Conservation (phyloP, 768 basidiomycete genomes). For the Agaricus sinodeliciosus region DNA sequence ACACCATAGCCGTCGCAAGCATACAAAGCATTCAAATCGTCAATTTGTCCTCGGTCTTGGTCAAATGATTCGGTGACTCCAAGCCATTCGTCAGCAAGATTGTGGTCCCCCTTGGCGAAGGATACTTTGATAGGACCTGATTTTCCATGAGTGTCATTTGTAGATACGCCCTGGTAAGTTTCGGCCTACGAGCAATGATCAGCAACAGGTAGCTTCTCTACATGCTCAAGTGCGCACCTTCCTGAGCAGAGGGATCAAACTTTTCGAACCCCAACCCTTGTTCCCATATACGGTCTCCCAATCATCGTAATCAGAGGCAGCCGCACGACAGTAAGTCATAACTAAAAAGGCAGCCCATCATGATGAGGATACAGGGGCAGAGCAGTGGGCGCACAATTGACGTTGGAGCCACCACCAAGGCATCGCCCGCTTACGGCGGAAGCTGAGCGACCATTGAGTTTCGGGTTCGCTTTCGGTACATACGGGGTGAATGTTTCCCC, state of each 20-base stretch:
- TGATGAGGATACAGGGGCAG: background rate
- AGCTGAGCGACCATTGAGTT: slow-evolving; percentile 34
- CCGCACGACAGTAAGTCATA: slow-evolving; percentile 49
- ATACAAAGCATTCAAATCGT: background rate
- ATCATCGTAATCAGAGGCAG: slow-evolving; percentile 34
- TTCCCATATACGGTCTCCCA: slow-evolving; percentile 49
- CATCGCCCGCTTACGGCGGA: slow-evolving; percentile 40
- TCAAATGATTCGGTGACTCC: background rate
- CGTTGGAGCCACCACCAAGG: slow-evolving; percentile 56
- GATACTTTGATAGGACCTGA: slow-evolving; percentile 47
- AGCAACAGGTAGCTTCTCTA: background rate
- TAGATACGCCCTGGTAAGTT: slow-evolving; percentile 25
- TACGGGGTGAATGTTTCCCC: slow-evolving; percentile 40
- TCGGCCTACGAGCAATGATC: slow-evolving; percentile 29
- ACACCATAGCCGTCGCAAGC: slow-evolving; percentile 1
- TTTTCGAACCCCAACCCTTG: slow-evolving; percentile 53
- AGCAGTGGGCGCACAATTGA: slow-evolving; percentile 41
- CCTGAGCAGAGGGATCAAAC: slow-evolving; percentile 50
- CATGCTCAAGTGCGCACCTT: slow-evolving; percentile 33
- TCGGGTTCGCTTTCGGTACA: slow-evolving; percentile 34
- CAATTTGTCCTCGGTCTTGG: background rate
- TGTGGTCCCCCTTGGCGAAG: slow-evolving; percentile 26
- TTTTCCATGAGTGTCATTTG: slow-evolving; percentile 35
- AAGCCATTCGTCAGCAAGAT: slow-evolving; percentile 37
- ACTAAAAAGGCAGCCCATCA: slow-evolving; percentile 19